Percentiles rank a stretch among this genome's conserved stretches.
These are phyloP conservation scores for Saccharomycopsis sp. DNA, from an alignment of 805 yeast genomes.

Conservation along the genomic window DNA sequence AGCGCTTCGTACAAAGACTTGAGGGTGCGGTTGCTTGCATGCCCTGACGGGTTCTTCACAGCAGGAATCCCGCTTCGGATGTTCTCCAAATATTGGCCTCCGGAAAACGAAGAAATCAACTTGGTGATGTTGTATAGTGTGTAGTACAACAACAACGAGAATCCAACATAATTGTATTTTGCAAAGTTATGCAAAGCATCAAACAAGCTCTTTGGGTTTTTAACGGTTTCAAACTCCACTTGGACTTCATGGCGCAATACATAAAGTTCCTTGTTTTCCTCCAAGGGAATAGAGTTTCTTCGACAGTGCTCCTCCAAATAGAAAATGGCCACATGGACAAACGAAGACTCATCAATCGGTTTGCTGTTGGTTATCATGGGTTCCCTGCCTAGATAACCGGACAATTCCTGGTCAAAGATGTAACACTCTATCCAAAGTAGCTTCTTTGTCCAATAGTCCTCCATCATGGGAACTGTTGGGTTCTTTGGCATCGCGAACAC, in stretches of 20 bases:
- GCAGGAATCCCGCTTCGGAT: slow-evolving; percentile 1
- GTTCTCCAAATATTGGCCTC: slow-evolving; percentile 6
- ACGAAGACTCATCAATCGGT: slow-evolving; percentile 2
- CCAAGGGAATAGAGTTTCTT: background rate
- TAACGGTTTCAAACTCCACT: background rate
- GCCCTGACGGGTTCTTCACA: slow-evolving; percentile 4
- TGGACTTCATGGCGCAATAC: background rate
- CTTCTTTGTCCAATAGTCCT: slow-evolving; percentile 8
- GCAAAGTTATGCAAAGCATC: slow-evolving; percentile 13
- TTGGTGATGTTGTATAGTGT: background rate
- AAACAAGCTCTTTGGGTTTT: slow-evolving; percentile 5
- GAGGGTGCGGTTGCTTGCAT: slow-evolving; percentile 1
- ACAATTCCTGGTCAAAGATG: slow-evolving; percentile 10
- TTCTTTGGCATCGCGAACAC: background rate
- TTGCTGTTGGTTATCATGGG: slow-evolving; percentile 2
- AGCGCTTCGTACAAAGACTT: slow-evolving; percentile 4
- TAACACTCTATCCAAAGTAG: slow-evolving; percentile 11
- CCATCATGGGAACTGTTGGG: no score
- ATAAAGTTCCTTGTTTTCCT: slow-evolving; percentile 3
- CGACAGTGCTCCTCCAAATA: slow-evolving; percentile 4
- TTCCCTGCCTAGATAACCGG: slow-evolving; percentile 7
- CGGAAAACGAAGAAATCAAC: slow-evolving; percentile 4
- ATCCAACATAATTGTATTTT: slow-evolving; percentile 5
- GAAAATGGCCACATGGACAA: slow-evolving; percentile 8
- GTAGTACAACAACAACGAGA: slow-evolving; percentile 9